Evolutionary conservation across 257 asterid species (phyloP).

Genomic region (Leonotis leonurus): DNA sequence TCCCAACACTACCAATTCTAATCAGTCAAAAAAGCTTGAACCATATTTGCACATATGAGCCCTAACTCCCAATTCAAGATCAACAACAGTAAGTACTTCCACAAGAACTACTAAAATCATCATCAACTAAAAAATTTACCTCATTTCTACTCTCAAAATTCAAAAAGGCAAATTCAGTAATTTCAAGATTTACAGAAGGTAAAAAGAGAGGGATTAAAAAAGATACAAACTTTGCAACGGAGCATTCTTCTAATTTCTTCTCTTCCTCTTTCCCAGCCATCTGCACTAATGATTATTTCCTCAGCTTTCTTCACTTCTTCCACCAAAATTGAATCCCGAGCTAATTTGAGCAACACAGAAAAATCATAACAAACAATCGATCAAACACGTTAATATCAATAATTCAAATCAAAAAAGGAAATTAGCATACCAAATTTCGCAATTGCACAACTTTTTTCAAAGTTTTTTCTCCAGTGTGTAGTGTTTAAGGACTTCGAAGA

Average conservation of each 20-base stretch:
- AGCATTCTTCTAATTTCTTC: slow-evolving; percentile 18
- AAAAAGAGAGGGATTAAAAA: neutral
- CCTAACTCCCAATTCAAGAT: neutral
- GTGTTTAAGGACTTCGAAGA: no score
- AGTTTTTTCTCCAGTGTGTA: no score
- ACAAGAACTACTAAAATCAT: neutral
- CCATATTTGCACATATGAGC: neutral
- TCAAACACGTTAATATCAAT: no score
- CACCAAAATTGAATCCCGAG: neutral
- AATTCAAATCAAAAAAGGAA: neutral
- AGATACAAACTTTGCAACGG: slow-evolving; percentile 15
- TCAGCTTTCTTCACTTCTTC: slow-evolving; percentile 36
- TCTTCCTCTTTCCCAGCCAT: slow-evolving; percentile 16
- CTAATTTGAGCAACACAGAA: neutral
- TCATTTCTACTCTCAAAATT: neutral
- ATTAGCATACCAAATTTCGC: neutral
- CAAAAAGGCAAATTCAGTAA: neutral
- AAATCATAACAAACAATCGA: no score
- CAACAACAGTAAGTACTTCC: neutral
- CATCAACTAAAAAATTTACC: no score
- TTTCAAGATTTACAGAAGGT: neutral
- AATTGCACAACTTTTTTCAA: no score
- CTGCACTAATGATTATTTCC: slow-evolving; percentile 37
- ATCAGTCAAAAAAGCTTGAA: no score
- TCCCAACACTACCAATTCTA: no score